Base-by-base conservation (phyloP, 2,329 filamentous ascomycete species). In the Hortaea werneckii region DNA sequence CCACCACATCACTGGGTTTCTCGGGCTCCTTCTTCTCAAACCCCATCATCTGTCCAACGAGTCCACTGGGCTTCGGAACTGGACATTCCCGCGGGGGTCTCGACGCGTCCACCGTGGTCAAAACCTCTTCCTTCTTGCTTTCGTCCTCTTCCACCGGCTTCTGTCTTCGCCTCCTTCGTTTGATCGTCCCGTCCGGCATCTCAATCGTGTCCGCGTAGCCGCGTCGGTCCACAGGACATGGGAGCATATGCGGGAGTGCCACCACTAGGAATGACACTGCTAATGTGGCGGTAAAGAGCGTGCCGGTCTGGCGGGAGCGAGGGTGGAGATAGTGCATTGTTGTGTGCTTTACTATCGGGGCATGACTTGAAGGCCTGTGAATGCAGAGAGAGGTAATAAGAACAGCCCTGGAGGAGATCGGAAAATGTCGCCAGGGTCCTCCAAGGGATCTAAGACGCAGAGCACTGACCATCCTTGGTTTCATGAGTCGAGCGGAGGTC, bases 211-310 rank as follows among this genome's bases (percentile, higher is more conserved):
- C 89, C 56, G 87, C 84, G 57, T 84, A 83, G 30, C 81, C 78
- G 53, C 85, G 77, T 2, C 86, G 86, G 40, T 71, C 68, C 28
- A 87, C 86, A 1, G 92, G 92, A 63, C 92, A 98, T 1, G 92
- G 92, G 12, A 98, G 78, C 29, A 94, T 63, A 65, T 98, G 92
- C 20, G 92, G 92, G 39, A 95, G 74, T 29, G 80, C 87, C 44
- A 98, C 92, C 51, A 98, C 89, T 52, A 95, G 77, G 66, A 98
- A 95, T 56, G 85, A 92, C 29, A 88, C 82, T 51, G 86, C 76
- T 45, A 96, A 78, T 1, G 90, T 96, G n/a, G 85, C 87, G 42
- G 87, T 88, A 71, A 98, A 98, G 50, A 98, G 82, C 40, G 88
- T 92, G 46, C 85, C 89, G 58, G 92, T 98, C 71, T 87, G 86